Evolutionary conservation across 169 alveolate genomes (phyloP).

Genomic region (Amoebophrya sp.): DNA sequence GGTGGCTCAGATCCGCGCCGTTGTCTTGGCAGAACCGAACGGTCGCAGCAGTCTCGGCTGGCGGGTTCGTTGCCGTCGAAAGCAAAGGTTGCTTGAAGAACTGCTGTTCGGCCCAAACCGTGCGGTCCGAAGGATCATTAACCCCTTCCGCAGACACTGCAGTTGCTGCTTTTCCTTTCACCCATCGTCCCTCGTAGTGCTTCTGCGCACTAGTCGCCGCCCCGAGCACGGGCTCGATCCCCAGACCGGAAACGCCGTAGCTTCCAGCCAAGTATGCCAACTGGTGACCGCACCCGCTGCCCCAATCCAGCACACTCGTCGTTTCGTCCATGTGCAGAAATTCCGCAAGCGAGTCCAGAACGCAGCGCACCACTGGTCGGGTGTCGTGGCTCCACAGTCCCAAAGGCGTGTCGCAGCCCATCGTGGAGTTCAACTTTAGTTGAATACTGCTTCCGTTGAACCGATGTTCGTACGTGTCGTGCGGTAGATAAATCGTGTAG

Average conservation of each 20-base stretch:
- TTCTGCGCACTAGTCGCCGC: not conserved
- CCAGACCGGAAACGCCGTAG: constrained; percentile 11
- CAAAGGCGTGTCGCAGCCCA: not conserved
- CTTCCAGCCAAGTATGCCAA: not conserved
- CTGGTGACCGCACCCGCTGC: not conserved
- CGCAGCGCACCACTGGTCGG: not conserved
- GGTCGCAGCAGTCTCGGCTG: not conserved
- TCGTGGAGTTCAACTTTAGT: too few relatives aligned
- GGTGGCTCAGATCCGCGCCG: not conserved
- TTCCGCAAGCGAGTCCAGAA: not conserved
- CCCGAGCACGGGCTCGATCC: not conserved
- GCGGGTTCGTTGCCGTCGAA: not conserved
- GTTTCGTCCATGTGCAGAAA: not conserved
- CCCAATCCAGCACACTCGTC: not conserved
- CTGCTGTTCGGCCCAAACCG: not conserved
- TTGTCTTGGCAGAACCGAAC: not conserved
- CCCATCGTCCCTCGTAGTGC: not conserved
- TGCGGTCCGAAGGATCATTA: too few relatives aligned
- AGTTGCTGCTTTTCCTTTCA: not conserved
- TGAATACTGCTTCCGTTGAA: not conserved
- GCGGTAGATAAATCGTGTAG: not conserved
- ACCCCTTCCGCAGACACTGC: too few relatives aligned
- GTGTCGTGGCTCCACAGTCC: not conserved
- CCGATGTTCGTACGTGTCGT: not conserved
- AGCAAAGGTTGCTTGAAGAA: not conserved